These are phyloP conservation scores for Wickerhamomyces canadensis DNA, from an alignment of 805 yeast genomes.

Conservation along the genomic window DNA sequence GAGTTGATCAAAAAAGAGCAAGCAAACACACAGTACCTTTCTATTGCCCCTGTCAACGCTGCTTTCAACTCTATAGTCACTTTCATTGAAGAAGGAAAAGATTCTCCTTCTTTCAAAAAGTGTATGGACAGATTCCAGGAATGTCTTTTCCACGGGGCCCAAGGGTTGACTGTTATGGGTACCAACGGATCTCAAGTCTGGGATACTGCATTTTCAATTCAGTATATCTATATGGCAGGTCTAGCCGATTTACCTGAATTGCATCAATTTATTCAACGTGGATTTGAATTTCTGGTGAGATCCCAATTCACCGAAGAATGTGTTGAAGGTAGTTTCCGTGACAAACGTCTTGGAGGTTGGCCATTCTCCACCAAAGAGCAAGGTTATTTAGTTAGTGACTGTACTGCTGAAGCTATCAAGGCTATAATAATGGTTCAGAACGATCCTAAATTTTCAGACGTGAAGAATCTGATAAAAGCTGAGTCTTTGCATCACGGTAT, in stretches of 20 bases:
- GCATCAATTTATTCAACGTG: conserved; percentile 54
- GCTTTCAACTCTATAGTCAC: conserved; percentile 78
- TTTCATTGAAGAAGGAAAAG: conserved; percentile 61
- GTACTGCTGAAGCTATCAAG: conserved; percentile 93
- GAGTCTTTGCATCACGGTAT: conserved; percentile 59
- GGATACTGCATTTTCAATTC: conserved; percentile 92
- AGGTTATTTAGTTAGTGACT: conserved; percentile 95
- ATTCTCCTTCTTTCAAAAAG: conserved; percentile 53
- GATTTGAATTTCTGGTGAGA: conserved; percentile 66
- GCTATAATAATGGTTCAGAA: conserved; percentile 89
- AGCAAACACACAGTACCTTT: conserved; percentile 69
- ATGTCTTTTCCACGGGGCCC: conserved; percentile 75
- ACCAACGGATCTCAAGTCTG: conserved; percentile 97
- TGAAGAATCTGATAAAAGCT: conserved; percentile 47
- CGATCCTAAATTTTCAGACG: conserved; percentile 43
- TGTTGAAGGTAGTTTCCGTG: conserved; percentile 73
- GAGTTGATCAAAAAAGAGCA: conserved; percentile 69
- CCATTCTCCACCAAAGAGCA: conserved; percentile 94
- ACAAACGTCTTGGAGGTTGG: conserved; percentile 85
- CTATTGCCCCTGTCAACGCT: conserved; percentile 92
- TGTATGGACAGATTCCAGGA: conserved; percentile 64
- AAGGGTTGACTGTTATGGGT: conserved; percentile 92
- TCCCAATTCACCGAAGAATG: conserved; percentile 85
- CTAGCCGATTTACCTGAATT: conserved; percentile 65
- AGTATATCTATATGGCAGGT: conserved; percentile 75